Evolutionary conservation across 164 flowering plant species (phyloP).

Genomic region (Brasenia schreberi): DNA sequence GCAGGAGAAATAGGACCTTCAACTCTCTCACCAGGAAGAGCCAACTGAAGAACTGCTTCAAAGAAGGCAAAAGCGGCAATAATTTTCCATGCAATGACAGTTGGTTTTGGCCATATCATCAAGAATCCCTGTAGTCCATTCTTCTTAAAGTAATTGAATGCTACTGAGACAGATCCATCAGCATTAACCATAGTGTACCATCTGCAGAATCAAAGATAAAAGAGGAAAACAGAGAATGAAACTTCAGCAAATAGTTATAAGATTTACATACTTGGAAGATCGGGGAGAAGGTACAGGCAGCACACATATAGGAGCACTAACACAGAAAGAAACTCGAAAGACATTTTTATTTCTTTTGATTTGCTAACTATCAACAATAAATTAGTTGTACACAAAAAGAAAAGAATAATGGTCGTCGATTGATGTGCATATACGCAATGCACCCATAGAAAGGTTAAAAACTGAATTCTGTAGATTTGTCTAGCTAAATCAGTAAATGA

Average conservation of each 20-base stretch:
- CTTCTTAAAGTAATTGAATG: conserved; percentile 46
- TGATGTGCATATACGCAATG: too few relatives aligned
- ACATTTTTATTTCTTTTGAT: too few relatives aligned
- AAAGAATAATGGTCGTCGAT: too few relatives aligned
- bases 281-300: neutral
- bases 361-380: too few relatives aligned
- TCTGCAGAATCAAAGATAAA: conserved; percentile 29
- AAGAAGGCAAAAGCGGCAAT: conserved; percentile 71
- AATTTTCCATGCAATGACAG: conserved; percentile 68
- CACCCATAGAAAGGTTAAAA: too few relatives aligned
- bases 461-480: too few relatives aligned
- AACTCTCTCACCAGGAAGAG: conserved; percentile 82
- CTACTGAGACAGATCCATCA: conserved; percentile 69
- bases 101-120: conserved; percentile 78
- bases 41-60: conserved; percentile 87
- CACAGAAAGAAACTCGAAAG: too few relatives aligned
- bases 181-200: conserved; percentile 98
- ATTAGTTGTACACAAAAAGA: too few relatives aligned
- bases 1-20: conserved; percentile 88
- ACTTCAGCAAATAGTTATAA: neutral
- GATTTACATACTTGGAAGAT: neutral
- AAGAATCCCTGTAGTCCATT: conserved; percentile 58
- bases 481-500: too few relatives aligned
- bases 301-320: neutral
- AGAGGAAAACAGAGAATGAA: neutral